These are phyloP conservation scores for Clausena lansium DNA, from an alignment of 345 rosid species.

Conservation along the genomic window DNA sequence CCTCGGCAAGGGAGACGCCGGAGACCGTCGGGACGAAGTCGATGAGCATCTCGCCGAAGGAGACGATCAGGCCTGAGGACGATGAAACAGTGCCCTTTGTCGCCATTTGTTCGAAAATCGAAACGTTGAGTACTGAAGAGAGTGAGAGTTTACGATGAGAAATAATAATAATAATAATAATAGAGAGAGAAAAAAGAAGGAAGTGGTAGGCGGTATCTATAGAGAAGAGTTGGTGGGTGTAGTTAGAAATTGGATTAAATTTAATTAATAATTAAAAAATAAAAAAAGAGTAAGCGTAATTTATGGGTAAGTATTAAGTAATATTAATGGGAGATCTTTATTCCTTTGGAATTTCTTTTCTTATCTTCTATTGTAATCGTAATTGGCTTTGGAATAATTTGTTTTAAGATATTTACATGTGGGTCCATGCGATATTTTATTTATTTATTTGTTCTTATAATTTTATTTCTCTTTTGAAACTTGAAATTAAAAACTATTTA, in stretches of 20 bases:
- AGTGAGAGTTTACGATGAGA: not conserved
- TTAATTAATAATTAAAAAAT: not conserved
- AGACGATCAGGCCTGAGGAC: conserved; percentile 59
- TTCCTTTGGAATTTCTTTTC: not conserved
- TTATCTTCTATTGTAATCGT: too few relatives aligned
- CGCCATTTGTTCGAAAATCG: conserved; percentile 19
- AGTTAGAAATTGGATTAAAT: not conserved
- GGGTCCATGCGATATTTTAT: too few relatives aligned
- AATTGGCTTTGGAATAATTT: not conserved
- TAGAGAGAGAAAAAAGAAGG: too few relatives aligned
- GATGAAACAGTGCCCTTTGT: conserved; percentile 34
- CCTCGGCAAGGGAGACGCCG: conserved; percentile 93
- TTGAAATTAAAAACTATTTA: too few relatives aligned
- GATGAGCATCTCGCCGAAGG: conserved; percentile 98
- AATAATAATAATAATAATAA: too few relatives aligned
- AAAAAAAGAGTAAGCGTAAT: too few relatives aligned
- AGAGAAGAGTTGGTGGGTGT: not conserved
- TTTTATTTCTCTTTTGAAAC: too few relatives aligned
- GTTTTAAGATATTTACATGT: too few relatives aligned
- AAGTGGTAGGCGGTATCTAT: not conserved
- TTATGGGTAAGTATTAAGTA: not conserved
- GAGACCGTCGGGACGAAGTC: conserved; percentile 95
- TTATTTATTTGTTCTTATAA: too few relatives aligned
- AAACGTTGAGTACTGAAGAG: not conserved
- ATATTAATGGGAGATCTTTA: not conserved